phyloP scores from a whole-genome alignment of 495 filamentous ascomycete species.

The Hypoxylon trugodes region DNA sequence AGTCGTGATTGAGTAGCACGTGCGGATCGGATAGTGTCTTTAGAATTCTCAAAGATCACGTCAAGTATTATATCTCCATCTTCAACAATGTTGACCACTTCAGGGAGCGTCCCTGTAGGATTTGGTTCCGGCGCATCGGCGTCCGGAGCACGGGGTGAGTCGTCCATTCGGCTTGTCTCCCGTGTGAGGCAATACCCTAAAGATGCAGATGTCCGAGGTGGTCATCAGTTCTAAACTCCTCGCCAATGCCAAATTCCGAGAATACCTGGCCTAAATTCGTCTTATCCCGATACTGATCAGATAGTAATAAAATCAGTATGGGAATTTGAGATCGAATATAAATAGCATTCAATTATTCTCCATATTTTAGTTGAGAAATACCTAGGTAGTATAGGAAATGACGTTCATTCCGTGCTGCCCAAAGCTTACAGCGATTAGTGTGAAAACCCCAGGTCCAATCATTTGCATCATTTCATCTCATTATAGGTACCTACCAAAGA shows the following conservation, averaged over 20 bases:
- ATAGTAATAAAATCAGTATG: background rate
- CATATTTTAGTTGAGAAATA: background rate
- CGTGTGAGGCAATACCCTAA: conserved; percentile 46
- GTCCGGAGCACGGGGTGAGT: conserved; percentile 27
- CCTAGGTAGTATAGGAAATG: conserved; percentile 10
- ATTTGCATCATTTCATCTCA: background rate
- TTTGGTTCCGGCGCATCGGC: conserved; percentile 28
- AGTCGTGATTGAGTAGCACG: conserved; percentile 29
- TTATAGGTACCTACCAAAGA: background rate
- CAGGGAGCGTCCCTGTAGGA: conserved; percentile 17
- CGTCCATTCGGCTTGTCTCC: conserved; percentile 47
- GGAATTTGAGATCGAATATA: background rate
- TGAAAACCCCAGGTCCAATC: conserved; percentile 19
- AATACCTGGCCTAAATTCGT: background rate
- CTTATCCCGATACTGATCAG: background rate
- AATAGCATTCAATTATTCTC: background rate
- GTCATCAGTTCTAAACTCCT: conserved; percentile 42
- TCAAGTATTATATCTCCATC: conserved; percentile 66
- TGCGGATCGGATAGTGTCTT: conserved; percentile 47
- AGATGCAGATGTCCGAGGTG: conserved; percentile 33
- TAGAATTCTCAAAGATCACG: conserved; percentile 61
- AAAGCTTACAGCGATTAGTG: conserved; percentile 24
- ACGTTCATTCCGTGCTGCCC: conserved; percentile 12
- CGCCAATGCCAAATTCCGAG: conserved; percentile 1
- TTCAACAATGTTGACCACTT: conserved; percentile 54